phyloP scores from a whole-genome alignment of 345 rosid genomes.

The Ceriops decandra region DNA sequence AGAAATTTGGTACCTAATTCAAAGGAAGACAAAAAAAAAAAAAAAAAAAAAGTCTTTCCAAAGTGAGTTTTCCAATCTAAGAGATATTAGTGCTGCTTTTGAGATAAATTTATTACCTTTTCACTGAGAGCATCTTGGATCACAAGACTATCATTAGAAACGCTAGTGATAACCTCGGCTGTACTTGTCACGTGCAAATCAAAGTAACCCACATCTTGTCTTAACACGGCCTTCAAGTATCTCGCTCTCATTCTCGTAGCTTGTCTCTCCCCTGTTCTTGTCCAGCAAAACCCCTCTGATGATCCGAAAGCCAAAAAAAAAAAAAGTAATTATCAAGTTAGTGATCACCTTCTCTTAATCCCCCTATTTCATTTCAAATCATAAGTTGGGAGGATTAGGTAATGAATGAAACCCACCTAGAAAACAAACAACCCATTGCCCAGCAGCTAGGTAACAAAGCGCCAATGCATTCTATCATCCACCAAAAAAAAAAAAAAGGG shows the following conservation, averaged over 20 bases:
- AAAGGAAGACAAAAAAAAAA: too few species aligned
- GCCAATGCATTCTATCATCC: constrained; percentile 59
- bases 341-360: not conserved
- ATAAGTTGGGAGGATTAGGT: not conserved
- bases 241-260: constrained; percentile 76
- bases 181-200: constrained; percentile 77
- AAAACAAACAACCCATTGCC: constrained; percentile 68
- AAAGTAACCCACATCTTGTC: constrained; percentile 84
- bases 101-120: constrained; percentile 38
- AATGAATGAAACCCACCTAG: constrained; percentile 42
- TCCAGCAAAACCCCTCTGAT: constrained; percentile 82
- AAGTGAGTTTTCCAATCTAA: too few species aligned
- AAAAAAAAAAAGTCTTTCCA: too few species aligned
- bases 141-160: constrained; percentile 68
- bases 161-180: constrained; percentile 74
- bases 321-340: too few species aligned
- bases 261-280: constrained; percentile 86
- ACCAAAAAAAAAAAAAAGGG: not conserved
- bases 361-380: not conserved
- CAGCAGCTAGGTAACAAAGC: constrained; percentile 65
- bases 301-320: not conserved
- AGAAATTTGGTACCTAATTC: constrained; percentile 66
- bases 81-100: not conserved
- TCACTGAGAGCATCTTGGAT: constrained; percentile 83
- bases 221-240: constrained; percentile 67